phyloP scores from a whole-genome alignment of 108 stramenopile species.

The Pseudonitzschia multiseries region DNA sequence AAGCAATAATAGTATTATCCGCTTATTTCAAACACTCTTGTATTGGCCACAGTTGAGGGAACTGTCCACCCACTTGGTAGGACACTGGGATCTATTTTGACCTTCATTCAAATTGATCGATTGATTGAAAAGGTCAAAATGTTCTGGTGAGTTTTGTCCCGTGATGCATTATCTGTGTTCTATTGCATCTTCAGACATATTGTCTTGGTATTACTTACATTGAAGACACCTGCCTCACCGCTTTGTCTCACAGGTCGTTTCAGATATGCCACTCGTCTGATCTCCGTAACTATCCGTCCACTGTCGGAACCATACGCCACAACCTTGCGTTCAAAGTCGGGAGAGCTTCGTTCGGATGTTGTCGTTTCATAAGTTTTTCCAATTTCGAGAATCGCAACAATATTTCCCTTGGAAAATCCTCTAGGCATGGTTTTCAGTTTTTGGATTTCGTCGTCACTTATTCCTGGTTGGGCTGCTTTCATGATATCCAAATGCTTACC shows the following conservation, averaged over 20 bases:
- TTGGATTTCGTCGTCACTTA: conserved; percentile 53
- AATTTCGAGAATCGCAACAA: conserved; percentile 70
- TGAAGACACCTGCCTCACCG: conserved; percentile 64
- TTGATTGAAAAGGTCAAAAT: neutral
- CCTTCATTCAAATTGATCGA: neutral
- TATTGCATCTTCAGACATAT: too few species aligned
- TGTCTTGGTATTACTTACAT: conserved; percentile 14
- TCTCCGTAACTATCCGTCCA: conserved; percentile 69
- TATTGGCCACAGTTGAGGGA: neutral
- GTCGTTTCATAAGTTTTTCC: conserved; percentile 73
- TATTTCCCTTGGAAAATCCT: conserved; percentile 61
- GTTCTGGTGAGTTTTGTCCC: too few species aligned
- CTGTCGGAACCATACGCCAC: conserved; percentile 64
- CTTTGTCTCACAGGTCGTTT: conserved; percentile 45
- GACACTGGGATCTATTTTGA: conserved; percentile 41
- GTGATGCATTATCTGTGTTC: too few species aligned
- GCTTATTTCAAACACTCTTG: conserved; percentile 2
- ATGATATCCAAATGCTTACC: conserved; percentile 67
- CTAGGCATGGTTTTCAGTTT: conserved; percentile 52
- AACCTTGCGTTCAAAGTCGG: conserved; percentile 61
- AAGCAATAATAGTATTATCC: too few species aligned
- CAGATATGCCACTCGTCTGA: conserved; percentile 61
- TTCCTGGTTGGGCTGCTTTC: conserved; percentile 45
- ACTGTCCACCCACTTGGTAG: conserved; percentile 63
- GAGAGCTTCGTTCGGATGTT: conserved; percentile 46